phyloP scores from a whole-genome alignment of 176 grass and related monocot species.

The Hordeum vulgare region MorexV3_pseudomolecules_assembly NC_058520.1:199552942-199553441 shows the following conservation, averaged over 20 bases:
- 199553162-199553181: no score
- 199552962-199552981: constrained; percentile 18
- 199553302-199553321: background rate
- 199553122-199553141: background rate
- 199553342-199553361: constrained; percentile 4
- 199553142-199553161: background rate
- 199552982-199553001: background rate
- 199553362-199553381: constrained; percentile 5
- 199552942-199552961: constrained; percentile 1
- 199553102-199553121: constrained; percentile 1
- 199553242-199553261: background rate
- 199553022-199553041: background rate
- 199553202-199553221: background rate
- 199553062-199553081: background rate
- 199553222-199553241: constrained; percentile 13
- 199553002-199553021: background rate
- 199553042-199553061: background rate
- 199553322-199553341: background rate
- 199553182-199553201: no score
- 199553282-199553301: background rate
- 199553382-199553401: background rate
- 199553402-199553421: constrained; percentile 13
- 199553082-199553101: background rate
- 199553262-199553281: background rate
- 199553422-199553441: constrained; percentile 24